phyloP scores from a whole-genome alignment of 1,139 yeast species.

The Debaryomycetaceae sp. region DNA sequence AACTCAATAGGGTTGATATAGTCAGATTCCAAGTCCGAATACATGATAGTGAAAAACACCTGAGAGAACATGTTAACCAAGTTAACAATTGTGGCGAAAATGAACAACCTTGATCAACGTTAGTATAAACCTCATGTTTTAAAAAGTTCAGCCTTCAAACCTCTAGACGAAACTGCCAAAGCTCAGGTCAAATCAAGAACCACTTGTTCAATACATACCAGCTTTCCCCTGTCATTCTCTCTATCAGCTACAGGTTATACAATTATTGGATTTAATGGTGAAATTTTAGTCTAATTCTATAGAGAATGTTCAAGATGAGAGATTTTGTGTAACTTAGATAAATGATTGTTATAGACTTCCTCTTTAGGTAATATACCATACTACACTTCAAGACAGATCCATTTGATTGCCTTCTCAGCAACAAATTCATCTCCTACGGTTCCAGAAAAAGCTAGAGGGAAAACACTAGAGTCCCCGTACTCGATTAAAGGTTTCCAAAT shows the following conservation, averaged over 20 bases:
- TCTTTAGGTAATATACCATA: conserved; percentile 1
- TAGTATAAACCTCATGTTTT: neutral
- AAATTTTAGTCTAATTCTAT: neutral
- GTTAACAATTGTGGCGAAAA: conserved; percentile 80
- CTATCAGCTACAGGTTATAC: neutral
- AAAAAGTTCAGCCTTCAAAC: too few species aligned
- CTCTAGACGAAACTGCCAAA: too few species aligned
- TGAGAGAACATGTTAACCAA: conserved; percentile 86
- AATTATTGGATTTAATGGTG: conserved; percentile 1
- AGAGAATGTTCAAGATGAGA: conserved; percentile 1
- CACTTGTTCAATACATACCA: conserved; percentile 19
- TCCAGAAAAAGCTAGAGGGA: conserved; percentile 23
- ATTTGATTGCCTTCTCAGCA: conserved; percentile 9
- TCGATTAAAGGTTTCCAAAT: conserved; percentile 26
- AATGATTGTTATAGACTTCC: conserved; percentile 4
- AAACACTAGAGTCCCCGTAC: conserved; percentile 21
- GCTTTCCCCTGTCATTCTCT: conserved; percentile 27
- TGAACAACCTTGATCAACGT: conserved; percentile 51
- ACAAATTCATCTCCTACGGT: conserved; percentile 8
- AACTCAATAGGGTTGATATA: conserved; percentile 96
- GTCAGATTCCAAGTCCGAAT: conserved; percentile 91
- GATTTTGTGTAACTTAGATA: conserved; percentile 1
- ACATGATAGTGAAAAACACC: conserved; percentile 90
- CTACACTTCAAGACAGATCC: conserved; percentile 19
- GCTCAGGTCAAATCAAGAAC: neutral